These are phyloP conservation scores for Suhomyces sp. DNA, from an alignment of 805 yeast genomes.

Conservation along the genomic window DNA sequence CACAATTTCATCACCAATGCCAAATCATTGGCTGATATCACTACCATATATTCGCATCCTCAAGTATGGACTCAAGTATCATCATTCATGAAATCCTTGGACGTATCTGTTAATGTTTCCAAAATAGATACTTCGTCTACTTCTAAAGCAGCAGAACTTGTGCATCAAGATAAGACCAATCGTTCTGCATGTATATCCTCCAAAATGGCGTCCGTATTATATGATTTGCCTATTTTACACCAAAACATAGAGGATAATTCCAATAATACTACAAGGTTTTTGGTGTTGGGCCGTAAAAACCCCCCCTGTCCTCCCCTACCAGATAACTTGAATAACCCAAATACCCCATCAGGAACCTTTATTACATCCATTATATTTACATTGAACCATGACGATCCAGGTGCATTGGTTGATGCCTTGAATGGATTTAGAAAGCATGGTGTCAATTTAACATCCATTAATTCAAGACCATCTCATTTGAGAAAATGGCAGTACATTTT, in stretches of 20 bases:
- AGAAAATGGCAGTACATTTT: constrained; percentile 80
- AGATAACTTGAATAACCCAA: constrained; percentile 6
- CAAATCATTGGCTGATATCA: constrained; percentile 44
- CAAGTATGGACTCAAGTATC: constrained; percentile 96
- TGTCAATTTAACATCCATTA: constrained; percentile 68
- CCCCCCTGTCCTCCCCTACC: constrained; percentile 11
- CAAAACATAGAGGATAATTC: constrained; percentile 66
- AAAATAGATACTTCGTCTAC: constrained; percentile 75
- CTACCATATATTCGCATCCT: constrained; percentile 82
- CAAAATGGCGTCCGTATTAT: constrained; percentile 59
- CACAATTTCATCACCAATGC: constrained; percentile 67
- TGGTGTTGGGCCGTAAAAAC: constrained; percentile 52
- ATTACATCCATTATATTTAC: constrained; percentile 66
- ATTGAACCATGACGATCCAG: constrained; percentile 63
- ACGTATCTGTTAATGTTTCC: constrained; percentile 34
- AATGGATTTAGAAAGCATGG: constrained; percentile 52
- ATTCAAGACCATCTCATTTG: constrained; percentile 71
- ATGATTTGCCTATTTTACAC: constrained; percentile 54
- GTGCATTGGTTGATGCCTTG: constrained; percentile 69
- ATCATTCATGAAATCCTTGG: constrained; percentile 45
- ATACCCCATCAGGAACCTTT: constrained; percentile 6
- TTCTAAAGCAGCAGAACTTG: constrained; percentile 76
- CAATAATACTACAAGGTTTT: constrained; percentile 83
- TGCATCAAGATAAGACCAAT: constrained; percentile 36
- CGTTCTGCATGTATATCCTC: constrained; percentile 73